Conservation (phyloP, 176 grass and related monocot species). For the Tuctoria greenei region DNA sequence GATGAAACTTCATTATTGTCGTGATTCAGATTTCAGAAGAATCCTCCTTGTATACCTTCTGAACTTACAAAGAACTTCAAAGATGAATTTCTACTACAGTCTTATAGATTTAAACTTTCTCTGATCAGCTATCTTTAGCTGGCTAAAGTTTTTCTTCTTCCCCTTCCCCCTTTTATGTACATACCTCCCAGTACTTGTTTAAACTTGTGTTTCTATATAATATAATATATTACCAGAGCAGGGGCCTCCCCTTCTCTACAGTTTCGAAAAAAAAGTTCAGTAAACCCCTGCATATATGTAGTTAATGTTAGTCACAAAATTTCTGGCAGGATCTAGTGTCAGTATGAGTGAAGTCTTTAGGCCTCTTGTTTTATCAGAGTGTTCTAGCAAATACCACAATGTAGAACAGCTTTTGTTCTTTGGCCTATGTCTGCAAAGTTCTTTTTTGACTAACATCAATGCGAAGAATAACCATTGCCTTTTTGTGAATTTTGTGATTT, state of each 20-base stretch:
- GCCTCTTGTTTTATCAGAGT: constrained; percentile 11
- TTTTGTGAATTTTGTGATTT: background rate
- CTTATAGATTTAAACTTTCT: background rate
- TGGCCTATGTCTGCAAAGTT: constrained; percentile 4
- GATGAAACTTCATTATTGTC: constrained; percentile 22
- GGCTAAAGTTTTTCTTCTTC: background rate
- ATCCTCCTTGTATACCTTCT: background rate
- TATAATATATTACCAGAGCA: background rate
- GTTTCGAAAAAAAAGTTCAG: background rate
- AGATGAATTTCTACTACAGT: background rate
- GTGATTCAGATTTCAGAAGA: constrained; percentile 35
- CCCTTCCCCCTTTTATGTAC: background rate
- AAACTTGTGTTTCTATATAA: background rate
- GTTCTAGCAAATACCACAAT: constrained; percentile 24
- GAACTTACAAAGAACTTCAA: background rate
- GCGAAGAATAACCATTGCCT: constrained; percentile 5
- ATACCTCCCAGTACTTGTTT: background rate
- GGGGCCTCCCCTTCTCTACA: background rate
- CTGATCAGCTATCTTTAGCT: background rate
- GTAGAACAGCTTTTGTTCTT: background rate
- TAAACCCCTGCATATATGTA: background rate
- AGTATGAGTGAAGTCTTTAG: constrained; percentile 13
- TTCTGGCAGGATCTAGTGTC: constrained; percentile 6
- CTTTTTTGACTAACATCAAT: constrained; percentile 9
- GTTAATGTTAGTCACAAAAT: background rate